phyloP scores from a whole-genome alignment of 2,329 filamentous ascomycete species.

The Fusarium brevicatenulatum region DNA sequence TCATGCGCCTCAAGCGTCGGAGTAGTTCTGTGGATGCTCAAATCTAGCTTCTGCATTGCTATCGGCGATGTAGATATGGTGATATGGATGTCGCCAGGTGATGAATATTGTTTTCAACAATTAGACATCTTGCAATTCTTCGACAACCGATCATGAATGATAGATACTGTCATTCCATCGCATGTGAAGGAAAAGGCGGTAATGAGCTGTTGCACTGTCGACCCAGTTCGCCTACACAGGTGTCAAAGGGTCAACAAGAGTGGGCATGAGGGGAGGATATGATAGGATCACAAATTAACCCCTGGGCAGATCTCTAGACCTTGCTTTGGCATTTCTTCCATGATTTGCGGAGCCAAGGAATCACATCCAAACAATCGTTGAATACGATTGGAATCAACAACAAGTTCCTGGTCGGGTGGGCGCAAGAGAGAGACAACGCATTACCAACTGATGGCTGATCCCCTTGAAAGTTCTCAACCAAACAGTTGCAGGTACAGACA shows the following conservation, averaged over 20 bases:
- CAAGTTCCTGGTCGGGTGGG: not conserved
- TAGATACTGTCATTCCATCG: not conserved
- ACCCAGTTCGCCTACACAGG: slow-evolving; percentile 18
- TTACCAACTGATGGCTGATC: not conserved
- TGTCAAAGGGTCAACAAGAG: slow-evolving; percentile 5
- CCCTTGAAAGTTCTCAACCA: not conserved
- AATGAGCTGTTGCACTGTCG: not conserved
- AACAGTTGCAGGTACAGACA: not conserved
- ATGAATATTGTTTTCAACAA: not conserved
- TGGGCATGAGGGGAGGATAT: not conserved
- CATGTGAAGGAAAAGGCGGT: slow-evolving; percentile 4
- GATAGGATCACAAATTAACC: not conserved
- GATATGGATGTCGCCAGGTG: not conserved
- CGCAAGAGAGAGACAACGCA: not conserved
- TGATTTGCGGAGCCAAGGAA: not conserved
- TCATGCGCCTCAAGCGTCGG: slow-evolving; percentile 2
- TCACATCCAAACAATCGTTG: not conserved
- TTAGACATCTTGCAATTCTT: not conserved
- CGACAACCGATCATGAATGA: not conserved
- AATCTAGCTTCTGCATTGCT: not conserved
- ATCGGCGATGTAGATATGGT: not conserved
- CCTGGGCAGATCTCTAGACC: slow-evolving; percentile 1
- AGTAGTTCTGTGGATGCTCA: not conserved
- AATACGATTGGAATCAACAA: not conserved
- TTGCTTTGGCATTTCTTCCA: not conserved